A percentile compares a stretch with the other conserved stretches of the same genome.
Evolutionary conservation across 2,329 filamentous ascomycete genomes (phyloP).

Genomic region (Metarhizium humberi): DNA sequence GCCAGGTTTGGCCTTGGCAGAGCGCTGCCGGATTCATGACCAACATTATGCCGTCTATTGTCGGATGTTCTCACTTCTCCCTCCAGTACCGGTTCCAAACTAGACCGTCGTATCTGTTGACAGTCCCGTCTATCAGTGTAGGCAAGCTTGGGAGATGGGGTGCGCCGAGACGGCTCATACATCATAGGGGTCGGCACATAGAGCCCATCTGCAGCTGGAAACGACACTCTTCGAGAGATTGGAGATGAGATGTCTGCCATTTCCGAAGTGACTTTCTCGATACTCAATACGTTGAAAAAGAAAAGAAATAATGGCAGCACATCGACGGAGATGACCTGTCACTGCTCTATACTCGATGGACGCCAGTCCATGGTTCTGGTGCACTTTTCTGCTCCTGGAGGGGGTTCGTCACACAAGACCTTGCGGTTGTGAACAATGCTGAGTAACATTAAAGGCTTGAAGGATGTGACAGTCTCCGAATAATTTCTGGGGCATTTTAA

Average conservation of each 20-base stretch:
- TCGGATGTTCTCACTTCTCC: background rate
- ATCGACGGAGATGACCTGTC: background rate
- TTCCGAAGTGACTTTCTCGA: background rate
- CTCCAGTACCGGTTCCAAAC: conserved; percentile 5
- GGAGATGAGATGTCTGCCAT: conserved; percentile 2
- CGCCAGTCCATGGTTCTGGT: conserved; percentile 38
- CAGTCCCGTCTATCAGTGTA: conserved; percentile 1
- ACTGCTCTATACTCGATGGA: background rate
- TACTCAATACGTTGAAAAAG: conserved; percentile 8
- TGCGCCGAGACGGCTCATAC: conserved; percentile 1
- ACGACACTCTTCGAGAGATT: background rate
- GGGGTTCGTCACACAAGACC: background rate
- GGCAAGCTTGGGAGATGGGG: conserved; percentile 3
- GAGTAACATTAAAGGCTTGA: background rate
- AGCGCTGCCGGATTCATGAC: background rate
- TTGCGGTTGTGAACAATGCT: background rate
- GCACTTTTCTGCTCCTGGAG: conserved; percentile 22
- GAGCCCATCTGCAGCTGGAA: conserved; percentile 1
- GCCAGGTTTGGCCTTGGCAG: conserved; percentile 4
- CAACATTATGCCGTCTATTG: background rate
- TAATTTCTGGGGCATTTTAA: background rate
- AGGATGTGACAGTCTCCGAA: background rate
- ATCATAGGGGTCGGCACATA: background rate
- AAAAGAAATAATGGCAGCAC: conserved; percentile 18
- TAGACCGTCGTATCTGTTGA: conserved; percentile 1